Percentiles rank a stretch among this genome's conserved stretches.
phyloP scores from a whole-genome alignment of 176 grass and related monocot genomes.

The Raddia guianensis region DNA sequence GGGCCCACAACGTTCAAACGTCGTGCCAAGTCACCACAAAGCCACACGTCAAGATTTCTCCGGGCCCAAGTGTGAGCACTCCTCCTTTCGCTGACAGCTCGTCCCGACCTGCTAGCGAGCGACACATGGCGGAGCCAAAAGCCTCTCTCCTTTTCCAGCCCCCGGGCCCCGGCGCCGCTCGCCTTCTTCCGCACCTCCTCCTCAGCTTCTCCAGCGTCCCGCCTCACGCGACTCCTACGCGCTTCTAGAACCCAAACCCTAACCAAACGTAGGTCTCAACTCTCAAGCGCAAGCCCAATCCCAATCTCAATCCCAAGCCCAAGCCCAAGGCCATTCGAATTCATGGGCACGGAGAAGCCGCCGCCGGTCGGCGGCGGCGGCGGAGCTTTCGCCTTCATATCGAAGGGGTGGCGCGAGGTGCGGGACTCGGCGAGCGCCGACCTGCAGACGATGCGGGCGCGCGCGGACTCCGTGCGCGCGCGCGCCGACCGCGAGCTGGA shows the following conservation, averaged over 20 bases:
- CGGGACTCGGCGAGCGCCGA: slow-evolving; percentile 70
- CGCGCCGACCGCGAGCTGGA: slow-evolving; percentile 76
- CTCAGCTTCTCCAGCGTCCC: slow-evolving; percentile 19
- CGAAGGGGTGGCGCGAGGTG: slow-evolving; percentile 87
- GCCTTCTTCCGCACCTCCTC: slow-evolving; percentile 1
- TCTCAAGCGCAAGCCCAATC: not conserved
- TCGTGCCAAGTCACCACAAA: slow-evolving; percentile 37
- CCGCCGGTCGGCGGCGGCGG: slow-evolving; percentile 25
- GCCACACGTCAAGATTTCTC: slow-evolving; percentile 32
- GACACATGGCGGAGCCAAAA: slow-evolving; percentile 4
- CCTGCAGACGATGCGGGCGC: slow-evolving; percentile 60
- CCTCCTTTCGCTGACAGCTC: not conserved
- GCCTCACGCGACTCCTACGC: slow-evolving; percentile 16
- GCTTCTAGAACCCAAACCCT: slow-evolving; percentile 43
- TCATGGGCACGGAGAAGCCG: slow-evolving; percentile 12
- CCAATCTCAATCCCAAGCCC: not conserved
- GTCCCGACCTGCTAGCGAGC: not conserved
- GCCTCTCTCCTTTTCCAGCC: not conserved
- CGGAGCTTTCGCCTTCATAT: slow-evolving; percentile 65
- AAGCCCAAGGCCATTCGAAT: not conserved
- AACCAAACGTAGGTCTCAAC: not conserved
- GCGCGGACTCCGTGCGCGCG: slow-evolving; percentile 61
- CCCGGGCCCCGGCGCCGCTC: slow-evolving; percentile 8
- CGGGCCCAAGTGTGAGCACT: not conserved
- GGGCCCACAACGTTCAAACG: not conserved